Base-by-base conservation (phyloP, 108 stramenopile species). In the Fistulifera solaris region DNA sequence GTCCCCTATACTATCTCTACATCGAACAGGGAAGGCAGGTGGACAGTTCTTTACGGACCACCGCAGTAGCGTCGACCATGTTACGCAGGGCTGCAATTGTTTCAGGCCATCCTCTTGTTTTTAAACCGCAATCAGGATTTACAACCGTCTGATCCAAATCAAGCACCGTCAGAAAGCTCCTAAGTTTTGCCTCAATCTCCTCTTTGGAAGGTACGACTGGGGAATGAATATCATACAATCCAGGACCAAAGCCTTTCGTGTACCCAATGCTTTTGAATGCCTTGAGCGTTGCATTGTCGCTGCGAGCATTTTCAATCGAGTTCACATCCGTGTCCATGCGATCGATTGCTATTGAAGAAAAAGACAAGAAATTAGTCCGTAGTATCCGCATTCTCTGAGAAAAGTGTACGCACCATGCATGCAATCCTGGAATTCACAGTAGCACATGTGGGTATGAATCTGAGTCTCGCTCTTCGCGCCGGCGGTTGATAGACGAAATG, bases 391-490 rank as follows among this genome's bases (percentile, higher is more conserved):
- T 8, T 8, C 8, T 35, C 8, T 8, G 8, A 35, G 8, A 8
- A 6, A 35, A 8, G 3, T 35, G 31, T 35, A 35, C 31, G 31
- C 8, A 35, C 31, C 31, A n/a, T 63, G 69, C 75, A 81, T 74
- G 67, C 71, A 73, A 52, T 83, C 81, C 18, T 67, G 27, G 66
- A 85, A 85, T 61, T 85, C 80, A 61, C 76, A 85, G 70, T 85
- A 85, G 68, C 84, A 85, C 80, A 85, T 81, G 78, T 85, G 84
- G 14, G 80, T 85, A 65, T 81, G 80, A 65, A 85, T 81, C 48
- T 78, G 78, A 17, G 80, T 81, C 38, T 54, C 58, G 28, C 70
- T 63, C 56, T 55, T 48, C 21, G 78, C 77, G 31, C 59, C 70
- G 31, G 65, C 75, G 6, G 78, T 74, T 23, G 77, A 18, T 12